Base-by-base conservation (phyloP, 208 protist species). In the Trypanosomatidae sp. region DNA sequence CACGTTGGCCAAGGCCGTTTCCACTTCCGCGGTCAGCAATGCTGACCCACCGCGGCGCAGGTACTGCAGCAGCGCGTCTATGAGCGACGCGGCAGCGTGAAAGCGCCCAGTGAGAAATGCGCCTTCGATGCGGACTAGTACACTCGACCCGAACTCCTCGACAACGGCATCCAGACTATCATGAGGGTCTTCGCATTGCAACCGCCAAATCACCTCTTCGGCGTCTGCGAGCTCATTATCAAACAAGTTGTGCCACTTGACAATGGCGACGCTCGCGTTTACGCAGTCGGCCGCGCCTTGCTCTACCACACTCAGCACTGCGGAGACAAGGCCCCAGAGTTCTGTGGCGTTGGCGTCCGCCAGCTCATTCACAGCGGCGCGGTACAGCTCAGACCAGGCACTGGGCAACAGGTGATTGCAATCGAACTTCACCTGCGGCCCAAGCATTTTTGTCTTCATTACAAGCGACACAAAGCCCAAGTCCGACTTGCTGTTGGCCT, bases 101-200 rank as follows among this genome's bases (percentile, higher is more conserved):
- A 90, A 92, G 50, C 79, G 70, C 12, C 89, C 91, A 36, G 82
- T 78, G 47, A 92, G 82, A 55, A 96, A 92, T 9, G 75, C 69
- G 0, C 84, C 72, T 72, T 94, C 85, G 25, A 92, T 79, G 65
- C 74, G 67, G 53, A 83, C 80, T 55, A 94, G 81, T 60, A 85
- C 87, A 1, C 76, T 71, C 0, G 77, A 80, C 3, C 85, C 78
- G 59, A 93, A 60, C 28, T 74, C 80, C 43, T 88, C 79, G 17
- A 87, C 62, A 7, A 73, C 71, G 19, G 73, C 86, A 15, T 69
- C 55, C 17, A 60, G 49, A 44, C 62, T 58, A 3, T 47, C n/a
- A 8, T 36, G 67, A 12, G 80, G 66, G 13, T 74, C 28, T 15
- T 73, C 25, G 10, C n/a, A n/a, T 1, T 46, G 58, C 62, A 92